Percentiles rank a stretch among this genome's conserved stretches.
Evolutionary conservation across 106 monocot genomes (phyloP).

Genomic region (Chionographis japonica): DNA sequence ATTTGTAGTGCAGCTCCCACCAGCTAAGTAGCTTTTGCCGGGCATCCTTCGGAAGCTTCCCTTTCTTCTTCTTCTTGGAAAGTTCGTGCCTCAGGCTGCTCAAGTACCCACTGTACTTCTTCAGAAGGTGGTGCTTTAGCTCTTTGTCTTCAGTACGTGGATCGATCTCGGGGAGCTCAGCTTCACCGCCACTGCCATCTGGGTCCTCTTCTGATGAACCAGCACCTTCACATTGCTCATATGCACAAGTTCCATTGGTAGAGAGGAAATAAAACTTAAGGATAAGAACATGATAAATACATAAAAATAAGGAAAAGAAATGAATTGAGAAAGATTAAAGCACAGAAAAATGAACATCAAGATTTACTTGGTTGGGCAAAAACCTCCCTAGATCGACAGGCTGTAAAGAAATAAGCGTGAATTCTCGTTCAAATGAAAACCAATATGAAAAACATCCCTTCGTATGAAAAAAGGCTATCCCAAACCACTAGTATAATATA

Average conservation of each 20-base stretch:
- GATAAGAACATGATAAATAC: too few species aligned
- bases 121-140: conserved; percentile 59
- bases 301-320: too few species aligned
- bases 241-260: conserved; percentile 6
- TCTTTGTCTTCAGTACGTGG: conserved; percentile 54
- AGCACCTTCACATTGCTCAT: conserved; percentile 25
- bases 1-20: conserved; percentile 79
- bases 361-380: too few species aligned
- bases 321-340: too few species aligned
- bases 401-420: too few species aligned
- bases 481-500: too few species aligned
- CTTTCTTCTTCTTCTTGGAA: conserved; percentile 67
- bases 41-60: conserved; percentile 72
- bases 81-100: conserved; percentile 61
- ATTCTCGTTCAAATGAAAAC: too few species aligned
- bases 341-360: too few species aligned
- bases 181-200: conserved; percentile 40
- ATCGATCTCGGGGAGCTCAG: conserved; percentile 39
- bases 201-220: conserved; percentile 49
- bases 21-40: conserved; percentile 66
- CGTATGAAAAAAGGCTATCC: too few species aligned
- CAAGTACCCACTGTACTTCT: conserved; percentile 65
- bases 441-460: too few species aligned
- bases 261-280: too few species aligned
- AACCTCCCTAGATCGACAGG: too few species aligned